Base-by-base conservation (phyloP, 225 moss, liverwort and hornwort species). In the Climacium dendroides region DNA sequence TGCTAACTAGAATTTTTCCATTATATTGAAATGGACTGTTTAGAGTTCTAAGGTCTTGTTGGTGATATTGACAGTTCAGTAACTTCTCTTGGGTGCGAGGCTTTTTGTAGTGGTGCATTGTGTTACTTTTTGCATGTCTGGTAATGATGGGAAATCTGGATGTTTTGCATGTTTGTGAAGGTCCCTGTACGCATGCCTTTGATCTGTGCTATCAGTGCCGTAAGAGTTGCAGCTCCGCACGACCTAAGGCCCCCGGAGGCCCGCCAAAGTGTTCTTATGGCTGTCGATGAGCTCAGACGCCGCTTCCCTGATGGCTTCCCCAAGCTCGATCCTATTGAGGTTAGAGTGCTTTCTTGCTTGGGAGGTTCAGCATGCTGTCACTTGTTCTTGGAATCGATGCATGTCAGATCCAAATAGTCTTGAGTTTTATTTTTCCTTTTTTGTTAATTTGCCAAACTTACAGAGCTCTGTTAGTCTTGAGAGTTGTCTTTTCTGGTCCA, bases 131-230 rank as follows among this genome's bases (percentile, higher is more conserved):
- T 66, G 22, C n/a, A 63, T 69, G 70, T 32, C 64, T 84, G 65
- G 63, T 84, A n/a, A 69, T 90, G 59, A 88, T 81, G 69, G 48
- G 29, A 88, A 81, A 79, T 88, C 39, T 88, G 88, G 71, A 70
- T 91, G 88, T 87, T n/a, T 82, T 81, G 90, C n/a, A 87, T 80
- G 88, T 78, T 90, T 88, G 71, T 94, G 90, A 91, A 97, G 97
- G 95, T 98, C 88, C 97, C 97, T 88, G 98, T 97, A 61, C 97
- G 94, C 88, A 98, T 98, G 97, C 93, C 95, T 47, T 88, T 98
- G 80, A 95, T 98, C 80, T 96, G 97, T 91, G 94, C 95, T 90
- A 93, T 98, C 47, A 98, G 98, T 93, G 94, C 97, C 79, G 81
- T 98, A 79, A 92, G 98, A 95, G 98, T 98, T 87, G 94, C 97